Evolutionary conservation across 2,329 filamentous ascomycete genomes (phyloP), one percentile per base, ranked within the genome.

Genomic region (Juglanconis juglandina): DNA sequence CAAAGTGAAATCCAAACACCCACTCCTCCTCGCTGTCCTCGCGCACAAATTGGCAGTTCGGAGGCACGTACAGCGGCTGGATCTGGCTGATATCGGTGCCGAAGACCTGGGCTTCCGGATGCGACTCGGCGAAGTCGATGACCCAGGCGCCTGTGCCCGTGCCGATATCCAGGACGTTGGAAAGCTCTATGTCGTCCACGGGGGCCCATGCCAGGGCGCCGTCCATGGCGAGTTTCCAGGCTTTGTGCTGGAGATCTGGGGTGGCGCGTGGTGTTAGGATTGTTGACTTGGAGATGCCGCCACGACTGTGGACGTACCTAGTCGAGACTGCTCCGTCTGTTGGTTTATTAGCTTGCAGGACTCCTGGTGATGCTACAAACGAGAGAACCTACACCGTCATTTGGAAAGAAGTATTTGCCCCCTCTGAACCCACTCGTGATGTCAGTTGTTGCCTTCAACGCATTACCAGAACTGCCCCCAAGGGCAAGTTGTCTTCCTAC

Each of bases 41-140:
- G 49, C 92, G 81, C 62, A 86, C 85, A 65, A 92, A 93, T 63
- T 85, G 83, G n/a, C 92, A 87, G 64, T 92, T 93, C 30, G 83
- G 81, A 0, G 89, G 89, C 1, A 91, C 86, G 50, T 82, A 77
- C 2, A 75, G 75, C 2, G 87, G 86, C 67, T 90, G 87, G 32
- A 89, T 86, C 1, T 87, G 86, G 1, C 86, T 88, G 4, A 90
- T 76, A 67, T 90, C 87, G 7, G 83, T 87, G 39, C 85, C 87
- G 50, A 81, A 79, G 35, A 90, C 78, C 62, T 80, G 72, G 14
- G 87, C 75, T 2, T 78, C 68, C 11, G 86, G 86, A 61, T 87
- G 88, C 50, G 76, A 67, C 65, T 86, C 83, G 66, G 84, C 86
- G 76, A 90, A 82, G 67, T 88, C 83, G 60, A 90, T 85, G 9